A percentile compares a stretch with the other conserved stretches of the same genome.
Conservation (phyloP, 495 filamentous ascomycete genomes). For the Ramalina intermedia region DNA sequence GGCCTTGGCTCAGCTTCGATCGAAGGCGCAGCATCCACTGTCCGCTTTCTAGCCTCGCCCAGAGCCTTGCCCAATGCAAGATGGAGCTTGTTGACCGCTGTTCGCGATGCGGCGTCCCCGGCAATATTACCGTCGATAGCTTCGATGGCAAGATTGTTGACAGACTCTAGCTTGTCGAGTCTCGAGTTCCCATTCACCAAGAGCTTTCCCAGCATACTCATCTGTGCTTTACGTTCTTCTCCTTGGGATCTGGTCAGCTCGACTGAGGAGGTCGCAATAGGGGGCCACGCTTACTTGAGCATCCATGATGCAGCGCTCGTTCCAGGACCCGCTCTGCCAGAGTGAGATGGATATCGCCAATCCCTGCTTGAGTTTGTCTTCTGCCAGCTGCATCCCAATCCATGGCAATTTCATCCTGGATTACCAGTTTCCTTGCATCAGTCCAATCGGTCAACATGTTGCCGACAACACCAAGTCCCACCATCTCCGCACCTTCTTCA, state of each 20-base stretch:
- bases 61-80: slow-evolving; percentile 38
- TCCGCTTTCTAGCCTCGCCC: slow-evolving; percentile 13
- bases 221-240: slow-evolving; percentile 75
- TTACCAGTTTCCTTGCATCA: slow-evolving; percentile 75
- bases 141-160: slow-evolving; percentile 39
- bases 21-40: background rate
- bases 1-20: background rate
- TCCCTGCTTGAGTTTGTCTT: slow-evolving; percentile 31
- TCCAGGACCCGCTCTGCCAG: slow-evolving; percentile 52
- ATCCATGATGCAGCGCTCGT: slow-evolving; percentile 35
- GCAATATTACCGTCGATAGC: slow-evolving; percentile 60
- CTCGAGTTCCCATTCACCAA: slow-evolving; percentile 37
- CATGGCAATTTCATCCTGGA: slow-evolving; percentile 37
- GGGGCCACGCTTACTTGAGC: slow-evolving; percentile 36
- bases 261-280: slow-evolving; percentile 25
- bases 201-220: slow-evolving; percentile 67
- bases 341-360: slow-evolving; percentile 52
- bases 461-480: slow-evolving; percentile 55
- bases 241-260: slow-evolving; percentile 31
- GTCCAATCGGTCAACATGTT: slow-evolving; percentile 90
- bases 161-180: slow-evolving; percentile 15
- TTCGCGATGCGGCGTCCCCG: slow-evolving; percentile 54
- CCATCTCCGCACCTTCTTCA: slow-evolving; percentile 70
- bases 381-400: slow-evolving; percentile 38
- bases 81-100: slow-evolving; percentile 68